Percentiles rank a stretch among this genome's conserved stretches.
These are phyloP conservation scores for Fragilariopsis cylindrus DNA, from an alignment of 108 stramenopile genomes.

Conservation along the genomic window DNA sequence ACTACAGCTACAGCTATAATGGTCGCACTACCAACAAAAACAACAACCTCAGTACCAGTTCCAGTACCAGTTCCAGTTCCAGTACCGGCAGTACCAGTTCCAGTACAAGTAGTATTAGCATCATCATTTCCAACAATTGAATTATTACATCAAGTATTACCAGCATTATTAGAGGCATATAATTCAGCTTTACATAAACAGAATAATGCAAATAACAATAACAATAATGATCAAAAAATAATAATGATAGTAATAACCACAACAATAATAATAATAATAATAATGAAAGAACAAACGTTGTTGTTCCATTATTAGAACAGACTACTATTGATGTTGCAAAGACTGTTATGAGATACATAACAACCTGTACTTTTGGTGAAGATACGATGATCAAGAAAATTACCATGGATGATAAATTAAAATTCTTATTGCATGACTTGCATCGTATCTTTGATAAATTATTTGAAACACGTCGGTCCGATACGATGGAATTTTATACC, in stretches of 20 bases:
- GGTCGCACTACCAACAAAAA: too few species aligned
- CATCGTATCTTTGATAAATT: slow-evolving; percentile 54
- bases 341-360: slow-evolving; percentile 63
- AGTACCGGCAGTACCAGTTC: not conserved
- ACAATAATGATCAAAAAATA: slow-evolving; percentile 20
- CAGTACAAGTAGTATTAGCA: too few species aligned
- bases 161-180: slow-evolving; percentile 28
- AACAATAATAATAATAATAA: not conserved
- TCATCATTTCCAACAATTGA: slow-evolving; percentile 45
- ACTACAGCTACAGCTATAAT: not conserved
- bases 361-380: slow-evolving; percentile 14
- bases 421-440: slow-evolving; percentile 43
- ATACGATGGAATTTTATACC: slow-evolving; percentile 57
- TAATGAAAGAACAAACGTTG: slow-evolving; percentile 8
- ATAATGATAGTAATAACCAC: too few species aligned
- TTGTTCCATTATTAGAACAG: slow-evolving; percentile 32
- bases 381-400: slow-evolving; percentile 70
- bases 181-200: slow-evolving; percentile 6
- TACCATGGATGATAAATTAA: slow-evolving; percentile 49
- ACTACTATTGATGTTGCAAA: slow-evolving; percentile 49
- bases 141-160: slow-evolving; percentile 31
- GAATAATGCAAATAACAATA: slow-evolving; percentile 4
- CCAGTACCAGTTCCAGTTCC: too few species aligned
- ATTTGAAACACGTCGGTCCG: slow-evolving; percentile 34
- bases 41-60: too few species aligned